Evolutionary conservation across 2,329 filamentous ascomycete genomes (phyloP).

Genomic region (Pezicula neosporulosa): DNA sequence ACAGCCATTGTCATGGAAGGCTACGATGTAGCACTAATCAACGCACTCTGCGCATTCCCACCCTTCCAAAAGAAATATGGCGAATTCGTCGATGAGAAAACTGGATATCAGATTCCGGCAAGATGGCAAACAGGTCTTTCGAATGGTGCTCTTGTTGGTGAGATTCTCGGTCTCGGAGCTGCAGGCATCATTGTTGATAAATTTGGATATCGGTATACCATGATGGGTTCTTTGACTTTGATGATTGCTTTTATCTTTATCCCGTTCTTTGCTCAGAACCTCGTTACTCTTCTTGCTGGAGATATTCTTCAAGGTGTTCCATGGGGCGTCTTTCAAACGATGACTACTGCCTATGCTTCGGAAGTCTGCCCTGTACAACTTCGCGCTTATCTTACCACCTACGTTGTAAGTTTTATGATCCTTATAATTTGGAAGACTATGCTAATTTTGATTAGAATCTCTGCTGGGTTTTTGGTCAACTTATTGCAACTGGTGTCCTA

Average conservation of each 20-base stretch:
- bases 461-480: slow-evolving; percentile 48
- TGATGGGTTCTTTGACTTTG: slow-evolving; percentile 38
- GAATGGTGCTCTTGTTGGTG: slow-evolving; percentile 24
- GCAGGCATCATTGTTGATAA: slow-evolving; percentile 45
- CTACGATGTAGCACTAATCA: slow-evolving; percentile 33
- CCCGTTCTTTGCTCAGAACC: slow-evolving; percentile 44
- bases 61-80: slow-evolving; percentile 30
- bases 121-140: slow-evolving; percentile 28
- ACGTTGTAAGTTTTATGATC: slow-evolving; percentile 9
- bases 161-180: slow-evolving; percentile 42
- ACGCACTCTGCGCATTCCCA: slow-evolving; percentile 29
- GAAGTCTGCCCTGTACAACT: slow-evolving; percentile 20
- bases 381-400: neutral
- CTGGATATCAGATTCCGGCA: slow-evolving; percentile 32
- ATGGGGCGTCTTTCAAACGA: slow-evolving; percentile 36
- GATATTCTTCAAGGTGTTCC: slow-evolving; percentile 46
- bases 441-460: slow-evolving; percentile 36
- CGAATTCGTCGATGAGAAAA: slow-evolving; percentile 10
- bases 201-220: slow-evolving; percentile 38
- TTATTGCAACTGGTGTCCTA: slow-evolving; percentile 45
- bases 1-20: slow-evolving; percentile 37
- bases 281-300: slow-evolving; percentile 40
- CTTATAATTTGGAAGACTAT: neutral
- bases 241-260: slow-evolving; percentile 42
- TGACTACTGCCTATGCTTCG: slow-evolving; percentile 29